Base-by-base conservation (phyloP, 371 early-diverging fungal genomes). In the Mucor irregularis region DNA sequence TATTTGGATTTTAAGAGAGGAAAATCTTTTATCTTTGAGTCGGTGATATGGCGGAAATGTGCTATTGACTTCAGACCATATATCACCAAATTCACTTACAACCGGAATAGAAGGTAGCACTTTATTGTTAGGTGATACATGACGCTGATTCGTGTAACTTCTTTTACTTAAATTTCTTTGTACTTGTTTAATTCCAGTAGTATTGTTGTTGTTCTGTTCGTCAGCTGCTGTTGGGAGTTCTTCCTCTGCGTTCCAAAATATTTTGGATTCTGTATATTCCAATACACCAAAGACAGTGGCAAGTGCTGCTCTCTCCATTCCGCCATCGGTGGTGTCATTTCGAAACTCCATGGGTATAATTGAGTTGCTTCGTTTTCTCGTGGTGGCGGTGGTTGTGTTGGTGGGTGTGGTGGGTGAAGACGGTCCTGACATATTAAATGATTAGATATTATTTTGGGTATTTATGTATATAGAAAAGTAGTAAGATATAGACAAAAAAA, bases 271-370 rank as follows among this genome's bases (percentile, higher is more conserved):
- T 7, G 68, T 69, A 35, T 78, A 78, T 52, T 78, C 78, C 51
- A 53, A 55, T 4, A 74, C 75, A 28, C 78, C 78, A 58, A 74
- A 78, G 1, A 78, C 78, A 16, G 73, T 73, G 10, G 78, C 78
- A 25, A 78, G 53, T 14, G 78, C 75, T 3, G 75, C 78, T 31
- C 69, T 55, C 47, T 78, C 78, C 33, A 69, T 69, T 17, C 71
- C 69, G 14, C 77, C 68, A 31, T 58, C 56, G 21, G 58, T 68
- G 5, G 53, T 46, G 26, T 61, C 63, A 35, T 58, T 56, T 30
- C 60, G 47, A 38, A 65, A 61, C 25, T 71, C 68, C 8, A 53
- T 26, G 6, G 68, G 68, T 45, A 59, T 71, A n/a, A 64, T 45
- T 3, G 66, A 66, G 21, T 60, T 64, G 21, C 44, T 64, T 49